Conservation (phyloP, 257 asterid species). For the Capsicum pubescens region DNA sequence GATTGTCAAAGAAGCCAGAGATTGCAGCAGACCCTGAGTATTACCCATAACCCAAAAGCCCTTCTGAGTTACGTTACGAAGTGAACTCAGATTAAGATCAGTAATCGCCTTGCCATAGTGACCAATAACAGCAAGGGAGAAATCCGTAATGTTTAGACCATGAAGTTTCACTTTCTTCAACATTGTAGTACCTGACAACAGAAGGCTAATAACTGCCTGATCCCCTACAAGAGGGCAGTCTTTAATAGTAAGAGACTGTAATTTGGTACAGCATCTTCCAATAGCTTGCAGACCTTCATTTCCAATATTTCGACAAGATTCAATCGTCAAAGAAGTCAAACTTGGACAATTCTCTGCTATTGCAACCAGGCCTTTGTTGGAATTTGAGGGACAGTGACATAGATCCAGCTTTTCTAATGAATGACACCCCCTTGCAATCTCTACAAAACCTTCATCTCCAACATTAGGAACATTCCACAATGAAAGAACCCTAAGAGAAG, state of each 20-base stretch:
- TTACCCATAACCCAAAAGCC: conserved; percentile 97
- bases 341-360: conserved; percentile 69
- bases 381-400: conserved; percentile 67
- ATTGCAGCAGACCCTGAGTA: conserved; percentile 67
- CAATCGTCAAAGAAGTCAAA: conserved; percentile 65
- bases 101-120: conserved; percentile 74
- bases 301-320: conserved; percentile 73
- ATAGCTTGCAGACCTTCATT: conserved; percentile 70
- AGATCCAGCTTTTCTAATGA: conserved; percentile 82
- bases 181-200: conserved; percentile 51
- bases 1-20: conserved; percentile 60
- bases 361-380: conserved; percentile 70
- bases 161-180: conserved; percentile 80
- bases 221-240: conserved; percentile 84
- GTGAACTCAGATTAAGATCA: conserved; percentile 61
- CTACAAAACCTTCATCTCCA: conserved; percentile 78
- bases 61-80: conserved; percentile 76
- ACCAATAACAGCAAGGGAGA: conserved; percentile 81
- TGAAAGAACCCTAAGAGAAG: conserved; percentile 76
- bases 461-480: conserved; percentile 75
- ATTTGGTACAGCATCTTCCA: conserved; percentile 64
- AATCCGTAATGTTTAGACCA: conserved; percentile 66
- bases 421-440: conserved; percentile 78
- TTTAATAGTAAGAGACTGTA: conserved; percentile 65
- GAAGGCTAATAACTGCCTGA: conserved; percentile 71